phyloP scores from a whole-genome alignment of 805 yeast genomes.

The Pichia kluyveri region DNA sequence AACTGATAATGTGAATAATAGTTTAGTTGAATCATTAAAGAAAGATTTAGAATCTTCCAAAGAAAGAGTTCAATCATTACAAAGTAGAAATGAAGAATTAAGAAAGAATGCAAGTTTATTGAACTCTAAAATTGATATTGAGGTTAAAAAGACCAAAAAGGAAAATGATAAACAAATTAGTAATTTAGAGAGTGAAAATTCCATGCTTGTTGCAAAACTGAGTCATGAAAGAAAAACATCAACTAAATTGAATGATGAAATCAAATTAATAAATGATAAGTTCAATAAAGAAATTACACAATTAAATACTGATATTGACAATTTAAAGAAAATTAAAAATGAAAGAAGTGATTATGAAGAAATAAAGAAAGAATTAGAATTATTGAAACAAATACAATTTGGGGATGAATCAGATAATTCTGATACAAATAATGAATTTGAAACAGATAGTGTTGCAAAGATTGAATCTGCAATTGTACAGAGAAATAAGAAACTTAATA shows the following conservation, averaged over 20 bases:
- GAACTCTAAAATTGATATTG: conserved; percentile 35
- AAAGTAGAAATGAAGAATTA: conserved; percentile 67
- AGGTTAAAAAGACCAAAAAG: conserved; percentile 34
- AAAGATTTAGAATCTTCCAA: conserved; percentile 70
- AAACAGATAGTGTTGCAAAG: conserved; percentile 37
- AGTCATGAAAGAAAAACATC: conserved; percentile 36
- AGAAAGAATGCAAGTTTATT: conserved; percentile 54
- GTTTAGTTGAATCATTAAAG: conserved; percentile 40
- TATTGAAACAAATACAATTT: conserved; percentile 68
- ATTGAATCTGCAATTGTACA: conserved; percentile 37
- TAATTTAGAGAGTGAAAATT: conserved; percentile 64
- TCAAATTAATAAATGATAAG: conserved; percentile 26
- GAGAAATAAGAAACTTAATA: conserved; percentile 64
- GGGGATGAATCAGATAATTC: conserved; percentile 36
- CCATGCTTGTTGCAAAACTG: conserved; percentile 46
- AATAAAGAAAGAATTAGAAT: conserved; percentile 63
- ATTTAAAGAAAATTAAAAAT: conserved; percentile 40
- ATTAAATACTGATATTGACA: conserved; percentile 40
- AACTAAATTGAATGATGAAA: conserved; percentile 17
- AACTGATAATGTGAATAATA: conserved; percentile 7
- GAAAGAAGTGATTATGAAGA: conserved; percentile 68
- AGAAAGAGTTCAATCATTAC: conserved; percentile 58
- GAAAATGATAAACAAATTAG: conserved; percentile 36
- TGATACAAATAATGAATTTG: conserved; percentile 15
- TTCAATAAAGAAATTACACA: conserved; percentile 38